Percentiles rank a stretch among this genome's conserved stretches.
Evolutionary conservation across 1,284 basidiomycete species (phyloP).

Genomic region (Stygiomarasmius scandens): DNA sequence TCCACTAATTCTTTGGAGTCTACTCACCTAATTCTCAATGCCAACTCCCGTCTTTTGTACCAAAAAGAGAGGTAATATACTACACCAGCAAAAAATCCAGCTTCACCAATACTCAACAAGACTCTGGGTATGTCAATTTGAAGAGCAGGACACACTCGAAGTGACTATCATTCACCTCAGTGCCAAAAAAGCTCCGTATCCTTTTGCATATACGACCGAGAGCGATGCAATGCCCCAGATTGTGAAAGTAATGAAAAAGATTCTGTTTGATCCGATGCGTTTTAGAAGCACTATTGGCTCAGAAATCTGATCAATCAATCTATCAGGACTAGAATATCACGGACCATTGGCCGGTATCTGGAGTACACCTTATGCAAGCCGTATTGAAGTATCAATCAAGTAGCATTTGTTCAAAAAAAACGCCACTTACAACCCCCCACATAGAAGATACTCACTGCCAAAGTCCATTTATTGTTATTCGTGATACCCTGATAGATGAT

Average conservation of each 20-base stretch:
- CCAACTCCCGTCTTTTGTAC: constrained; percentile 52
- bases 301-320: neutral
- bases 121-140: constrained; percentile 23
- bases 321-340: constrained; percentile 15
- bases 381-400: no score
- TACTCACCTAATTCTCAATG: constrained; percentile 49
- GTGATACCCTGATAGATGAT: constrained; percentile 44
- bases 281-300: constrained; percentile 57
- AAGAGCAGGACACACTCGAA: no score
- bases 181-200: constrained; percentile 48
- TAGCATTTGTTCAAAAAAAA: no score
- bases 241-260: constrained; percentile 55
- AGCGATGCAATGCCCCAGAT: constrained; percentile 58
- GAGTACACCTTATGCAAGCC: constrained; percentile 53
- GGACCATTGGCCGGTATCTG: constrained; percentile 59
- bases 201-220: constrained; percentile 56
- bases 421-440: constrained; percentile 55
- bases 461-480: constrained; percentile 55
- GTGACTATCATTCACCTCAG: constrained; percentile 45
- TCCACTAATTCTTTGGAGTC: neutral
- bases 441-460: constrained; percentile 59
- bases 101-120: constrained; percentile 50
- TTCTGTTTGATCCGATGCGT: constrained; percentile 57
- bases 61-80: constrained; percentile 62
- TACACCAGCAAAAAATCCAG: constrained; percentile 58